Evolutionary conservation across 106 monocot genomes (phyloP), one percentile per base, ranked within the genome.

Genomic region (Alisma plantagoaquatica): DNA sequence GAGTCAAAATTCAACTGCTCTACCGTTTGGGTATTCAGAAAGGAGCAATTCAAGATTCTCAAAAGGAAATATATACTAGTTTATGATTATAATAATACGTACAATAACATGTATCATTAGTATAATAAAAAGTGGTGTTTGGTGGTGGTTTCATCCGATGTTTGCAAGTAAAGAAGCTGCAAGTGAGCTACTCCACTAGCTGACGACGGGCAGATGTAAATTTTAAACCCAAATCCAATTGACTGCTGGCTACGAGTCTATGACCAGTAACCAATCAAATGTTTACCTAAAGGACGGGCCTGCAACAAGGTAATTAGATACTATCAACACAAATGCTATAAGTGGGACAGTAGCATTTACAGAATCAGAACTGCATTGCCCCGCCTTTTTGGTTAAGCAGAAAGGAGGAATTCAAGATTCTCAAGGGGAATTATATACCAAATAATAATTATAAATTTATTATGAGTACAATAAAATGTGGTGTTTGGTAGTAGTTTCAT

Each of bases 231-330:
- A n/a, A n/a, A n/a, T n/a, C n/a, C n/a, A n/a, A n/a, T n/a, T n/a
- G n/a, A n/a, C n/a, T n/a, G n/a, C n/a, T n/a, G n/a, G n/a, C n/a
- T n/a, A n/a, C n/a, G n/a, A n/a, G n/a, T n/a, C n/a, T n/a, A n/a
- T n/a, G n/a, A n/a, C n/a, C n/a, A n/a, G n/a, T n/a, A n/a, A n/a
- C n/a, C n/a, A n/a, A n/a, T n/a, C n/a, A n/a, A n/a, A n/a, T n/a
- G n/a, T n/a, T n/a, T n/a, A n/a, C n/a, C n/a, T n/a, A n/a, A 20
- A 70, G 33, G 46, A 70, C 62, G 18, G 62, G 27, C 70, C 70
- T 70, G 55, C 27, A 11, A 29, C 22, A 0, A 25, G 7, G 16
- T 33, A 10, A 33, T 41, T 29, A n/a, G n/a, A n/a, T n/a, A n/a
- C n/a, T n/a, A n/a, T n/a, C n/a, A n/a, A n/a, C n/a, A n/a, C n/a